Conservation (phyloP, 1,284 basidiomycete species). For the Agaricales sp. region DNA sequence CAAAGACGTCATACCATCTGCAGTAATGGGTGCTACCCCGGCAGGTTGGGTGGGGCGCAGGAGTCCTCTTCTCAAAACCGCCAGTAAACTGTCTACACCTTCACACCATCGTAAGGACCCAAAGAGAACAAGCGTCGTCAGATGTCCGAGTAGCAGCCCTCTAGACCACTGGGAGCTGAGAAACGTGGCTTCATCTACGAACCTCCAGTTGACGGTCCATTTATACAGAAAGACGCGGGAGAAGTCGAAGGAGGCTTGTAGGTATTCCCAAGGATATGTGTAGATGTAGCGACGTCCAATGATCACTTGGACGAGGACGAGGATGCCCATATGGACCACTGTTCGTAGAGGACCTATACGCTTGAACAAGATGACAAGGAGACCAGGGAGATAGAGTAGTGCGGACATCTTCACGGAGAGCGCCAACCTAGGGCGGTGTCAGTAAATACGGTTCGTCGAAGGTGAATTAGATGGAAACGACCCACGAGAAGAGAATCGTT, state of each 20-base stretch:
- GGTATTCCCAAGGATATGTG: slow-evolving; percentile 54
- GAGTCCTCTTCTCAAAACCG: slow-evolving; percentile 49
- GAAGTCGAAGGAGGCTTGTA: slow-evolving; percentile 78
- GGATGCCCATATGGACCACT: slow-evolving; percentile 40
- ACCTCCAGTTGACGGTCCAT: slow-evolving; percentile 99
- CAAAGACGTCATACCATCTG: slow-evolving; percentile 48
- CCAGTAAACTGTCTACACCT: slow-evolving; percentile 49
- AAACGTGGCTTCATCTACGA: slow-evolving; percentile 71
- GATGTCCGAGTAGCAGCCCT: slow-evolving; percentile 60
- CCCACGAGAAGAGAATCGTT: slow-evolving; percentile 67
- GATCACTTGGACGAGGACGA: slow-evolving; percentile 47
- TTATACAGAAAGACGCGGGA: slow-evolving; percentile 85
- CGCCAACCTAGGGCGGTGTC: slow-evolving; percentile 46
- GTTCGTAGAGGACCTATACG: slow-evolving; percentile 54
- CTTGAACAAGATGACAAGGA: slow-evolving; percentile 75
- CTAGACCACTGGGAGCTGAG: slow-evolving; percentile 54
- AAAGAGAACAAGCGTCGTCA: slow-evolving; percentile 51
- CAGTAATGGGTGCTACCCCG: slow-evolving; percentile 30
- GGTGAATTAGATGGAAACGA: slow-evolving; percentile 7
- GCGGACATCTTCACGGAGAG: slow-evolving; percentile 96
- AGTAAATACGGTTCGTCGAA: background rate
- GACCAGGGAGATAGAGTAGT: slow-evolving; percentile 84
- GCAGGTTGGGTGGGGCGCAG: slow-evolving; percentile 39
- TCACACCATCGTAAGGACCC: slow-evolving; percentile 67
- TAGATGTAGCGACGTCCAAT: slow-evolving; percentile 70